Base-by-base conservation (phyloP, 1,284 basidiomycete genomes). In the Cystobasidium sp. region DNA sequence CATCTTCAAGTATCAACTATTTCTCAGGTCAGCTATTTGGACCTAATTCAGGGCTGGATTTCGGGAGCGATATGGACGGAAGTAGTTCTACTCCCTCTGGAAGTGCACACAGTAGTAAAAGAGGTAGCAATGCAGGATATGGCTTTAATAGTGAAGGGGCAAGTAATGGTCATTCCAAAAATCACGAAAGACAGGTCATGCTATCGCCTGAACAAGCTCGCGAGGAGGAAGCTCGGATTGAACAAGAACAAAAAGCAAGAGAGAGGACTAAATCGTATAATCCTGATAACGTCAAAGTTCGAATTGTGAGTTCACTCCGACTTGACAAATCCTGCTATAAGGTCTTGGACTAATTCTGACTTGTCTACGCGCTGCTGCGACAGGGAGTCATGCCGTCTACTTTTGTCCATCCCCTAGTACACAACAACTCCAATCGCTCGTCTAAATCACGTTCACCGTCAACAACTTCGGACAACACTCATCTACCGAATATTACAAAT, bases 191-290 rank as follows among this genome's bases (percentile, higher is more conserved):
- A 68, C 64, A 47, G 37, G 37, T 56, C n/a, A 68, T 68, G 66
- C 53, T 68, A 1, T 68, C 66, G 3, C 41, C 39, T 20, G 53
- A 56, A 37, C 53, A 56, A 55, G 53, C 55, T 9, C 41, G 46
- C 46, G 66, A 68, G 31, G 66, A 68, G 37, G 66, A 68, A 58
- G 66, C 66, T 44, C 52, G 66, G 9, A 59, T 68, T 8, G 66
- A 68, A 46, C 10, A 56, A 18, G 66, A 68, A 43, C 37, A 41
- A 37, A 68, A 58, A 47, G 66, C 66, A 18, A 55, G 44, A 47
- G 37, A 68, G 22, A 41, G 53, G 22, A 46, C 12, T 44, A 68
- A 46, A 44, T 56, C 66, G 3, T 68, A 68, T 55, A 68, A 68
- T 51, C 66, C 66, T 39, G 66, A 68, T 59, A 68, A 68, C 18